Evolutionary conservation across 768 basidiomycete species (phyloP), one percentile per base, ranked within the genome.

Genomic region (Clathrus columnatus): DNA sequence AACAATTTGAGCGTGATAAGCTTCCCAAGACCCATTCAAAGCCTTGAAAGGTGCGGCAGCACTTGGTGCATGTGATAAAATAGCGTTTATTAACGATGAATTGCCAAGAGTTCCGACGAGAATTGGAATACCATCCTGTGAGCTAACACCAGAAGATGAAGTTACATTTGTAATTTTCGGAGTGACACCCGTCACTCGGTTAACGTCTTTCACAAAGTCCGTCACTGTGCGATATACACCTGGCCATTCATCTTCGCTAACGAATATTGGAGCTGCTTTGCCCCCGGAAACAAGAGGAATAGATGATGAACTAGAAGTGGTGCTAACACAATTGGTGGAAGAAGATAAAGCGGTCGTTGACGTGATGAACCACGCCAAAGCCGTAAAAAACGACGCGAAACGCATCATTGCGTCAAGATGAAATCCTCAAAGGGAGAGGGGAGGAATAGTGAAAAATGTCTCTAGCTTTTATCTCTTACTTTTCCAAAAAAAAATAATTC

Each of bases 21-120:
- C 65, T 62, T 87, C 86, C 86, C 86, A 87, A 58, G 81, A 71
- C 1, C 83, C 84, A 55, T 78, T 63, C 47, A 87, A 74, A 0
- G 70, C 70, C 5, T 79, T 79, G 28, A 50, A 50, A 26, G 49
- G 28, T 14, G 2, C 7, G 3, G 81, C 78, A 60, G 83, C 78
- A 56, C 83, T 67, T 17, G 72, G 69, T 4, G 82, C 75, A 29
- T 69, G 63, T 48, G 80, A 79, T 30, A 84, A 73, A 11, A 83
- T 65, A 52, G 72, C 68, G 57, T 75, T 66, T 50, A 82, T 78
- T 50, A 83, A 65, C 28, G 76, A 72, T 0, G 79, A 80, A 60
- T 81, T 73, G 32, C 78, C 80, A 8, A 84, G 72, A 2, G 82
- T 83, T 4, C 85, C 85, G 18, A 86, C 71, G 53, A 88, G 79